Evolutionary conservation across 179 eudicot species (phyloP).

Genomic region (Vitellaria paradoxa): DNA sequence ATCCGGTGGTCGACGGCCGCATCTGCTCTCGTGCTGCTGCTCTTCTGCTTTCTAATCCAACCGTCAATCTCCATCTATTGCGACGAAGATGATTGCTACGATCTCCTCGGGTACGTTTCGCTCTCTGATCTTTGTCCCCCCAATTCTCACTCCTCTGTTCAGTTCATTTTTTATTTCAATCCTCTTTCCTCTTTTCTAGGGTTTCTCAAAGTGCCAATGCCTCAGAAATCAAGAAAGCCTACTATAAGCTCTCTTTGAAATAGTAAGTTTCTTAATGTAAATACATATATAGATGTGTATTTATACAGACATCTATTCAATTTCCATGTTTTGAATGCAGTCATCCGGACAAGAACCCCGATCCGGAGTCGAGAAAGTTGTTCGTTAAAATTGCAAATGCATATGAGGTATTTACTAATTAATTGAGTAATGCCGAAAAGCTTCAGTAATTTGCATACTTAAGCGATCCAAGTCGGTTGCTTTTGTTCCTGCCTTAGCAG

Average conservation of each 20-base stretch:
- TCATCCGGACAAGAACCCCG: conserved; percentile 94
- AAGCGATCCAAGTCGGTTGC: no score
- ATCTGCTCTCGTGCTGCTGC: conserved; percentile 17
- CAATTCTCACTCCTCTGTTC: not conserved
- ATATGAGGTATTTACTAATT: conserved; percentile 56
- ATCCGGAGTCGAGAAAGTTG: conserved; percentile 80
- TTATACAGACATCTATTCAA: not conserved
- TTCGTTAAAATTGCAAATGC: conserved; percentile 94
- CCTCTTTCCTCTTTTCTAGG: conserved; percentile 32
- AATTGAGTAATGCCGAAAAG: not conserved
- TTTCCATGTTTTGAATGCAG: conserved; percentile 30
- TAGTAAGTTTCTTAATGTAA: conserved; percentile 42
- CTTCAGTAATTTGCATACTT: conserved; percentile 6
- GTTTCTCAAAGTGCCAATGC: conserved; percentile 80
- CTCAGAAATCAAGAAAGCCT: conserved; percentile 88
- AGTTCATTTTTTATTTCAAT: not conserved
- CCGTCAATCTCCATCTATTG: conserved; percentile 83
- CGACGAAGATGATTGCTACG: conserved; percentile 96
- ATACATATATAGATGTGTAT: not conserved
- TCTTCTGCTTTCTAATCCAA: conserved; percentile 35
- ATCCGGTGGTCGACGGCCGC: conserved; percentile 51
- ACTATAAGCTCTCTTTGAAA: conserved; percentile 88
- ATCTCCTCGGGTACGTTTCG: conserved; percentile 75
- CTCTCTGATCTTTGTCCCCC: not conserved
- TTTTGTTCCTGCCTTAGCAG: not conserved